These are phyloP conservation scores for Penicillium sp. DNA, from an alignment of 2,329 filamentous ascomycete genomes.

Conservation along the genomic window DNA sequence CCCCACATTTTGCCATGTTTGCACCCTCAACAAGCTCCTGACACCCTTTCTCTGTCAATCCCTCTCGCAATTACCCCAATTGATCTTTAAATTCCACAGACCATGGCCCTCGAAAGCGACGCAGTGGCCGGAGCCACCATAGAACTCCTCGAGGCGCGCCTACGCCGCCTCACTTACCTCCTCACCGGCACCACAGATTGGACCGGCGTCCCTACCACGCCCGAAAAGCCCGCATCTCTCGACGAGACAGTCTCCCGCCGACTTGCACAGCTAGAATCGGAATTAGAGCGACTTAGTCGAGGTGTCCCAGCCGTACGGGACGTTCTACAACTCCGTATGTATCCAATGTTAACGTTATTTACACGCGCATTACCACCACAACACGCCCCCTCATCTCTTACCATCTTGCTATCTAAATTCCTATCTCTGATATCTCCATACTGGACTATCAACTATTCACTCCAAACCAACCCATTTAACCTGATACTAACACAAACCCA, in stretches of 20 bases:
- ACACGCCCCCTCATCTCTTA: background rate
- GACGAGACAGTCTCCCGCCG: constrained; percentile 44
- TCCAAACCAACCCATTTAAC: background rate
- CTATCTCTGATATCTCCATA: background rate
- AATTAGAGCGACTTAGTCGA: constrained; percentile 40
- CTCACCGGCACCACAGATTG: constrained; percentile 44
- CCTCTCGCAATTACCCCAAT: background rate
- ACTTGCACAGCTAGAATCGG: constrained; percentile 40
- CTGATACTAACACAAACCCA: background rate
- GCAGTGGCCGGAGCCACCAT: constrained; percentile 42
- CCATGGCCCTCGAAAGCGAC: constrained; percentile 38
- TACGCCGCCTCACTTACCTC: constrained; percentile 47
- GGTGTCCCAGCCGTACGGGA: constrained; percentile 43
- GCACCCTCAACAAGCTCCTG: constrained; percentile 17
- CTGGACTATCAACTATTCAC: background rate
- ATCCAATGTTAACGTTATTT: background rate
- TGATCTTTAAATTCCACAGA: constrained; percentile 1
- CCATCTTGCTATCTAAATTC: background rate
- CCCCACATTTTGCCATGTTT: constrained; percentile 27
- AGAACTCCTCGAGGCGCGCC: constrained; percentile 46
- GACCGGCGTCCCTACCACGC: constrained; percentile 39
- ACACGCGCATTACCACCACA: background rate
- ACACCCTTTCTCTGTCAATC: background rate
- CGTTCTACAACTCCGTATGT: constrained; percentile 45
- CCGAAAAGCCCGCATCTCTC: constrained; percentile 34